A percentile compares a stretch with the other conserved stretches of the same genome.
Conservation (phyloP, 1,284 basidiomycete species). For the Apiotrichum siamense region DNA sequence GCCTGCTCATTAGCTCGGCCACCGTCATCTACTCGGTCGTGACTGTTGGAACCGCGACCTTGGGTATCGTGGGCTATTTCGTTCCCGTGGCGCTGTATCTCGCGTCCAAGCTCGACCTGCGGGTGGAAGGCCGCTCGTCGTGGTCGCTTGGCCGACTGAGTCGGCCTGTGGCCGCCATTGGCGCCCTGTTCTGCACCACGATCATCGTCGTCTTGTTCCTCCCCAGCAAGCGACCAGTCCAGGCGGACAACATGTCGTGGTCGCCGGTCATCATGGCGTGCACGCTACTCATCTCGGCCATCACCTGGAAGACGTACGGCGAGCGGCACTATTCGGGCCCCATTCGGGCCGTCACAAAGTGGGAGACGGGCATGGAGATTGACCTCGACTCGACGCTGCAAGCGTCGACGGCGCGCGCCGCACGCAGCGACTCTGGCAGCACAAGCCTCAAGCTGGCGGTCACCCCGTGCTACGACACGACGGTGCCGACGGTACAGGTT, state of each 20-base stretch:
- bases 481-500: slow-evolving; percentile 2
- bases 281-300: slow-evolving; percentile 31
- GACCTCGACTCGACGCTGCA: slow-evolving; percentile 29
- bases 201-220: slow-evolving; percentile 36
- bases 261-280: slow-evolving; percentile 36
- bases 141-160: slow-evolving; percentile 41
- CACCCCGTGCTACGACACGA: slow-evolving; percentile 2
- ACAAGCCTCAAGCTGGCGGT: slow-evolving; percentile 10
- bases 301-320: slow-evolving; percentile 24
- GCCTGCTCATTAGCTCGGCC: slow-evolving; percentile 23
- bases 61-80: slow-evolving; percentile 42
- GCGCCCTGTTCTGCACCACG: slow-evolving; percentile 25
- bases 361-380: slow-evolving; percentile 46
- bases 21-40: slow-evolving; percentile 34
- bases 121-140: slow-evolving; percentile 39
- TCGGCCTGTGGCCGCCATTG: slow-evolving; percentile 34
- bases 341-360: slow-evolving; percentile 44
- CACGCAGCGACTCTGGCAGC: neutral
- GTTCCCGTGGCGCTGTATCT: slow-evolving; percentile 40
- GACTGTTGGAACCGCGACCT: slow-evolving; percentile 31
- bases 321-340: slow-evolving; percentile 42
- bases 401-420: neutral
- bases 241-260: slow-evolving; percentile 36
- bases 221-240: slow-evolving; percentile 34
- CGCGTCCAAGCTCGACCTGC: slow-evolving; percentile 35